These are phyloP conservation scores for Coemansia sp. DNA, from an alignment of 192 early-diverging fungal genomes.

Conservation along the genomic window DNA sequence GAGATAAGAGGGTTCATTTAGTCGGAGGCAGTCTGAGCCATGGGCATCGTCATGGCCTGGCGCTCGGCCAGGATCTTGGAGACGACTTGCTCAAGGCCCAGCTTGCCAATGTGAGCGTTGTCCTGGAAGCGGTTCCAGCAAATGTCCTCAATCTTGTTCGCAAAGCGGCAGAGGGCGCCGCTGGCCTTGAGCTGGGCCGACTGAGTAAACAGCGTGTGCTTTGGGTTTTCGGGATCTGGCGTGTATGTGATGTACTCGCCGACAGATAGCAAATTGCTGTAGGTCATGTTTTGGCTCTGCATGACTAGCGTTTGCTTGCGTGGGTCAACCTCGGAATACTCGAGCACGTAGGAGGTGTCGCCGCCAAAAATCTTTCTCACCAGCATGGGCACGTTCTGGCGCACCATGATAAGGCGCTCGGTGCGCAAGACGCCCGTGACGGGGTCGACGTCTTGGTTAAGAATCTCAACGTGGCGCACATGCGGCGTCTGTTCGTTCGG, in stretches of 20 bases:
- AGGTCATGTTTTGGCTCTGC: slow-evolving; percentile 82
- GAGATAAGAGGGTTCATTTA: background rate
- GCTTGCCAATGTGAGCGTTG: slow-evolving; percentile 83
- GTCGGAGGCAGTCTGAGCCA: slow-evolving; percentile 12
- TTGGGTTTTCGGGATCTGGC: slow-evolving; percentile 61
- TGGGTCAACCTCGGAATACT: slow-evolving; percentile 88
- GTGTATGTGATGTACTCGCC: slow-evolving; percentile 85
- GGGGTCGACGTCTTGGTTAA: slow-evolving; percentile 79
- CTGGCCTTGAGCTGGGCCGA: slow-evolving; percentile 82
- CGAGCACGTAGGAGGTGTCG: slow-evolving; percentile 81
- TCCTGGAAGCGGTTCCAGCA: slow-evolving; percentile 84
- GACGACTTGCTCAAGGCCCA: slow-evolving; percentile 84
- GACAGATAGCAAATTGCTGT: slow-evolving; percentile 80
- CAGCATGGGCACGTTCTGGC: slow-evolving; percentile 83
- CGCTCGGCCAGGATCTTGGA: slow-evolving; percentile 51
- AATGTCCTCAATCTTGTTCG: slow-evolving; percentile 81
- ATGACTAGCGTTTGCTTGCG: slow-evolving; percentile 70
- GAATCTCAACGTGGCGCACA: slow-evolving; percentile 88
- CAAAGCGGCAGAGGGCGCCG: slow-evolving; percentile 67
- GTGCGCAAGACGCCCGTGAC: slow-evolving; percentile 84
- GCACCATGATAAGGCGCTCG: slow-evolving; percentile 87
- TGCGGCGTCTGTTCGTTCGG: slow-evolving; percentile 93
- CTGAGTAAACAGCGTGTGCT: slow-evolving; percentile 74
- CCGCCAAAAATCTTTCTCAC: slow-evolving; percentile 72
- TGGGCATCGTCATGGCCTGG: slow-evolving; percentile 34